Evolutionary conservation across 805 yeast genomes (phyloP).

Genomic region (Saccharomycopsis olivae): DNA sequence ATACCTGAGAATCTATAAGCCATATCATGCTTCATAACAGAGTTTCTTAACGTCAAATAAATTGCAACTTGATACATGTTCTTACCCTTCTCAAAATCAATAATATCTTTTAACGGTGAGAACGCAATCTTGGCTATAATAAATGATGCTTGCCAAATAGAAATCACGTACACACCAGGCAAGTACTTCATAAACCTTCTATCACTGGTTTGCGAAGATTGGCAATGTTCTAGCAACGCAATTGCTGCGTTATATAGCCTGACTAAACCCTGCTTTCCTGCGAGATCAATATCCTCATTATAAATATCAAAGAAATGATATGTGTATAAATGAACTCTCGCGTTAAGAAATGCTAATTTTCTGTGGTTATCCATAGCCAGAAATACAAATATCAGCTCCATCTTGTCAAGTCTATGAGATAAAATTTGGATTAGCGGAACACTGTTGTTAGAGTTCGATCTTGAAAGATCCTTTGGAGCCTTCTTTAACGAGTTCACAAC

Average conservation of each 20-base stretch:
- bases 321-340: constrained; percentile 74
- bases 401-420: constrained; percentile 60
- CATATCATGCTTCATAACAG: constrained; percentile 84
- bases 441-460: constrained; percentile 52
- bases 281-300: background rate
- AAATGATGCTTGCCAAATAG: constrained; percentile 88
- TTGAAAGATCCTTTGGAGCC: background rate
- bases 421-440: constrained; percentile 65
- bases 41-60: constrained; percentile 60
- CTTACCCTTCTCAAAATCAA: constrained; percentile 67
- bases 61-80: constrained; percentile 59
- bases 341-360: constrained; percentile 54
- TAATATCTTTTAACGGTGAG: constrained; percentile 53
- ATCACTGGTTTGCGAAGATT: constrained; percentile 47
- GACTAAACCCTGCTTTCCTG: constrained; percentile 41
- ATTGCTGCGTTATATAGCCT: constrained; percentile 74
- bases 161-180: constrained; percentile 73
- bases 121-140: constrained; percentile 71
- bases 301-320: constrained; percentile 64
- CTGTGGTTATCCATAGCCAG: constrained; percentile 56
- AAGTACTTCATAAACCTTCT: constrained; percentile 60
- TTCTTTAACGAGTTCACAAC: constrained; percentile 52
- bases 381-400: constrained; percentile 47
- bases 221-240: constrained; percentile 57
- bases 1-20: constrained; percentile 89